Percentiles rank a stretch among this genome's conserved stretches.
Conservation (phyloP, 441 rosid species). For the Erodium texanum region DNA sequence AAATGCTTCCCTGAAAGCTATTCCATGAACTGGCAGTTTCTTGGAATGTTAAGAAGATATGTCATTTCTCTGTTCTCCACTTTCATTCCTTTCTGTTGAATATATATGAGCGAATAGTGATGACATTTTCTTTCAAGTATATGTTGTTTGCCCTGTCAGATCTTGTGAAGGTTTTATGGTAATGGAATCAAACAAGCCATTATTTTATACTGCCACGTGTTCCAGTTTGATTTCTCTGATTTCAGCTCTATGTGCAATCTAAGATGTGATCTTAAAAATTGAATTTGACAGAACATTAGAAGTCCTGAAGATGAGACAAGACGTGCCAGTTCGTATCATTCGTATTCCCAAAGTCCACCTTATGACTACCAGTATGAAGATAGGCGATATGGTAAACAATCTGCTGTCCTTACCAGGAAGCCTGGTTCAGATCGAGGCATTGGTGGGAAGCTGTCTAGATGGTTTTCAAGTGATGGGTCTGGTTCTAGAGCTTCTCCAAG, state of each 20-base stretch:
- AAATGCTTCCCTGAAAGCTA: background rate
- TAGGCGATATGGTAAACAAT: conserved; percentile 66
- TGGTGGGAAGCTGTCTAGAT: conserved; percentile 56
- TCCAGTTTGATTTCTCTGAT: conserved; percentile 7
- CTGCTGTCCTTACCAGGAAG: conserved; percentile 54
- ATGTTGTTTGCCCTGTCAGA: conserved; percentile 1
- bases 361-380: conserved; percentile 94
- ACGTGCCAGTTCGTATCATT: conserved; percentile 95
- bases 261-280: conserved; percentile 18
- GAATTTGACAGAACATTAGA: conserved; percentile 42
- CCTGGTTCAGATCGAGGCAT: conserved; percentile 88
- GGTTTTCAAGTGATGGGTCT: conserved; percentile 78
- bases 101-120: background rate
- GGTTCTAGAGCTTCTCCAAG: conserved; percentile 72
- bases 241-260: conserved; percentile 16
- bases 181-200: background rate
- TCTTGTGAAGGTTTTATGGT: background rate
- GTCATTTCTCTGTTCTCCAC: background rate
- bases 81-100: background rate
- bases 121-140: background rate
- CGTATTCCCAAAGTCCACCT: conserved; percentile 97
- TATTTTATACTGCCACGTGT: conserved; percentile 13
- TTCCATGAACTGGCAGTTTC: background rate
- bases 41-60: background rate
- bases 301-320: conserved; percentile 53